phyloP scores from a whole-genome alignment of 2,329 filamentous ascomycete species.

The Diaporthe amygdali region DNA sequence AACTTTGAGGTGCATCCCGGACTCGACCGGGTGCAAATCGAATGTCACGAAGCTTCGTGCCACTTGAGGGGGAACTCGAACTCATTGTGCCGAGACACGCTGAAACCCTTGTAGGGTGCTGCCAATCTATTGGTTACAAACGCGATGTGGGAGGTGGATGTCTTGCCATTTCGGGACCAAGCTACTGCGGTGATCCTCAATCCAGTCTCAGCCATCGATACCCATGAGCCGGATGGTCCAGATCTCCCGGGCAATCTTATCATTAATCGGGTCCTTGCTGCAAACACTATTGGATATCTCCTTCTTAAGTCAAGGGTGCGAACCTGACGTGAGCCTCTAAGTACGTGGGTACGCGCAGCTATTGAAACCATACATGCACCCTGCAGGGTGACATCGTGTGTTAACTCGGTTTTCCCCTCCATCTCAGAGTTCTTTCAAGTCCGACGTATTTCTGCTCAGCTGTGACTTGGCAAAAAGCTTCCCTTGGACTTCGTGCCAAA shows the following conservation, averaged over 20 bases:
- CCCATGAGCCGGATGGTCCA: not conserved
- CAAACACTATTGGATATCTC: not conserved
- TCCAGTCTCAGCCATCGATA: not conserved
- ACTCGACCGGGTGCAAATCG: not conserved
- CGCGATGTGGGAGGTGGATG: not conserved
- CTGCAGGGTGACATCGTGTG: not conserved
- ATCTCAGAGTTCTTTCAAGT: not conserved
- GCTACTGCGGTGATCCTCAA: not conserved
- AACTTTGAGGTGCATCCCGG: not conserved
- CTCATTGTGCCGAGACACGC: not conserved
- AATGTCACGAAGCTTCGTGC: too few relatives aligned
- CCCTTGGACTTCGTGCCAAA: not conserved
- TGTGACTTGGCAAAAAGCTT: not conserved
- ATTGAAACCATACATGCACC: not conserved
- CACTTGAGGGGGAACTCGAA: not conserved
- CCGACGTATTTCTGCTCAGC: too few relatives aligned
- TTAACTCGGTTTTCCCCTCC: not conserved
- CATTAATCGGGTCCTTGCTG: not conserved
- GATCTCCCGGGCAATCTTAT: not conserved
- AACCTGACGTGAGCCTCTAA: not conserved
- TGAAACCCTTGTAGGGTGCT: not conserved
- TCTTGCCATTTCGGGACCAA: not conserved
- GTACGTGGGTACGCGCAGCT: not conserved
- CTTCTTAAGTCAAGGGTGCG: not conserved
- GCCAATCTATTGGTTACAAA: not conserved